These are phyloP conservation scores for Lumnitzera racemosa DNA, from an alignment of 345 rosid genomes.

Conservation along the genomic window DNA sequence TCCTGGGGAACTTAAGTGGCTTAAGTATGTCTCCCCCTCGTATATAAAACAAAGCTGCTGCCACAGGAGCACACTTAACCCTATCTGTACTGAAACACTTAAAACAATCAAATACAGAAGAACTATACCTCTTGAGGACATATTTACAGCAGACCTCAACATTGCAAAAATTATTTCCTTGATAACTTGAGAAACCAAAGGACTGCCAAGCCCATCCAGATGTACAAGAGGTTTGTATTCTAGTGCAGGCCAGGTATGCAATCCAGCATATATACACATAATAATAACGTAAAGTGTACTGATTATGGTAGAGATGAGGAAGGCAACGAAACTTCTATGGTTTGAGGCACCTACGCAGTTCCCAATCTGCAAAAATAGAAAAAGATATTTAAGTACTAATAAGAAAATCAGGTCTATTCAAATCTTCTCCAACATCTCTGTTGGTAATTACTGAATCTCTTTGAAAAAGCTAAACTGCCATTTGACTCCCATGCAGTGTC, in stretches of 20 bases:
- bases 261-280: slow-evolving; percentile 37
- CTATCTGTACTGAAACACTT: slow-evolving; percentile 61
- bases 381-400: not conserved
- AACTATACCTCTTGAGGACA: slow-evolving; percentile 62
- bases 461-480: not conserved
- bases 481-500: not conserved
- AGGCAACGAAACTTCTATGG: slow-evolving; percentile 52
- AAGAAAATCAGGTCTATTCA: not conserved
- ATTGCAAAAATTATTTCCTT: slow-evolving; percentile 43
- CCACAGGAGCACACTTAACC: slow-evolving; percentile 68
- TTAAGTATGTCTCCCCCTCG: slow-evolving; percentile 70
- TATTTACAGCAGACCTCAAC: slow-evolving; percentile 37
- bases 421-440: not conserved
- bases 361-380: slow-evolving; percentile 62
- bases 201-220: slow-evolving; percentile 10
- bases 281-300: slow-evolving; percentile 37
- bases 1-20: slow-evolving; percentile 54
- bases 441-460: not conserved
- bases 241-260: slow-evolving; percentile 49
- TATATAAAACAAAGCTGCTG: slow-evolving; percentile 76
- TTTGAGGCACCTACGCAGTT: slow-evolving; percentile 91
- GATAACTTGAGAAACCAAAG: slow-evolving; percentile 25
- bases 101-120: slow-evolving; percentile 70
- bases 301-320: slow-evolving; percentile 61
- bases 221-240: slow-evolving; percentile 7